Conservation (phyloP, 805 yeast species). For the Candida pseudofarinosa region DNA sequence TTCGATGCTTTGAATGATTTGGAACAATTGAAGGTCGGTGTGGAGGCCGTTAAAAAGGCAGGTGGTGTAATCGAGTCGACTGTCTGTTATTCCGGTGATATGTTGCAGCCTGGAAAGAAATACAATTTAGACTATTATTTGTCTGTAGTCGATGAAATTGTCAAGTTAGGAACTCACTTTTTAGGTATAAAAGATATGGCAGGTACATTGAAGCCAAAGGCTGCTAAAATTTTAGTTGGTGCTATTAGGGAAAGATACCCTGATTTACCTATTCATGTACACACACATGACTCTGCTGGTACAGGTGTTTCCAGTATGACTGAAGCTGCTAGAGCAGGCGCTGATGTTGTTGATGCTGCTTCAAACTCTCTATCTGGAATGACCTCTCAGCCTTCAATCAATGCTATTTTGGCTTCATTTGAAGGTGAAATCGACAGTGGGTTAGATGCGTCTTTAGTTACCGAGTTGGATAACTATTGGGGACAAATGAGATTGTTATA, state of each 20-base stretch:
- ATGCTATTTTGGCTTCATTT: slow-evolving; percentile 86
- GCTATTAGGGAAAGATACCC: slow-evolving; percentile 85
- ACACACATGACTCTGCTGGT: slow-evolving; percentile 99
- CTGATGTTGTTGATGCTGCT: slow-evolving; percentile 97
- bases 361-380: slow-evolving; percentile 96
- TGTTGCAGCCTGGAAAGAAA: slow-evolving; percentile 93
- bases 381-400: slow-evolving; percentile 96
- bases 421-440: slow-evolving; percentile 83
- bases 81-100: slow-evolving; percentile 97
- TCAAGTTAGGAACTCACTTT: slow-evolving; percentile 91
- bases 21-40: slow-evolving; percentile 96
- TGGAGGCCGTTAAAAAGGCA: slow-evolving; percentile 95
- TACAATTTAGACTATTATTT: slow-evolving; percentile 90
- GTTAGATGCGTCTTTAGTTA: slow-evolving; percentile 59
- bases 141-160: slow-evolving; percentile 75
- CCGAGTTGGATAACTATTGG: slow-evolving; percentile 94
- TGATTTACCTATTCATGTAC: slow-evolving; percentile 94
- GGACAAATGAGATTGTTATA: slow-evolving; percentile 96
- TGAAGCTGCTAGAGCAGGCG: slow-evolving; percentile 93
- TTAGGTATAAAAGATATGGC: slow-evolving; percentile 99
- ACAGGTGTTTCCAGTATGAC: slow-evolving; percentile 97
- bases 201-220: slow-evolving; percentile 94
- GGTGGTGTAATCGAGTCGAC: slow-evolving; percentile 99
- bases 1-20: slow-evolving; percentile 96
- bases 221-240: slow-evolving; percentile 79